These are phyloP conservation scores for Fusarium sp. DNA, from an alignment of 2,329 filamentous ascomycete species.

Conservation along the genomic window DNA sequence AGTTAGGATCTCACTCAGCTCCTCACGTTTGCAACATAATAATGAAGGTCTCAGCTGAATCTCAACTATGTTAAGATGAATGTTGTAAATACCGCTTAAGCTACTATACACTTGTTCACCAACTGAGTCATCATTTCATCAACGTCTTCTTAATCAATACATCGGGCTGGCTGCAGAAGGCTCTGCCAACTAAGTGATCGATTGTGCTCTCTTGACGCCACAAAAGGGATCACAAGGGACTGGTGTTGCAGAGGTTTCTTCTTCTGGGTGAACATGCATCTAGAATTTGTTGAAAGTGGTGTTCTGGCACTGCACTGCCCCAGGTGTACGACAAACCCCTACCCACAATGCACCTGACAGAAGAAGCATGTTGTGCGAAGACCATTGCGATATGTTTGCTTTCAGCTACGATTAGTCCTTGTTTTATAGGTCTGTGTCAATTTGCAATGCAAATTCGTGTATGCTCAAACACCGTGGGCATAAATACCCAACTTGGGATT, in stretches of 20 bases:
- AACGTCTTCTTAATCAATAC: neutral
- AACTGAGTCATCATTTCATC: neutral
- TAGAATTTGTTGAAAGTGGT: neutral
- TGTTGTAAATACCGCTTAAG: neutral
- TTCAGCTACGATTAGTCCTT: neutral
- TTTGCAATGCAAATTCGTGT: neutral
- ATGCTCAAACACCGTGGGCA: neutral
- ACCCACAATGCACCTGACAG: conserved; percentile 7
- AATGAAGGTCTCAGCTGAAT: neutral
- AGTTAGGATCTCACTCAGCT: too few species aligned
- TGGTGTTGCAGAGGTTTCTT: conserved; percentile 19
- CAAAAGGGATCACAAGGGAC: conserved; percentile 6
- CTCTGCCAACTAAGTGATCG: neutral
- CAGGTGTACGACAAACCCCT: neutral
- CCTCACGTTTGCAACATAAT: too few species aligned
- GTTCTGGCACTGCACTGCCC: neutral
- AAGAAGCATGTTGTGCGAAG: conserved; percentile 40
- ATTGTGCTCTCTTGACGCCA: conserved; percentile 5
- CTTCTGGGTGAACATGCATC: neutral
- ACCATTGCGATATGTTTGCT: neutral
- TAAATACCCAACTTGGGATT: neutral
- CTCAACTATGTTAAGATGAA: too few species aligned
- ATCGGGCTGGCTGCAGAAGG: neutral
- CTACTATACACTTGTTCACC: neutral
- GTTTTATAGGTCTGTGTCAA: neutral